Base-by-base conservation (phyloP, 139 green algal species). In the Tetraselmis chui region DNA sequence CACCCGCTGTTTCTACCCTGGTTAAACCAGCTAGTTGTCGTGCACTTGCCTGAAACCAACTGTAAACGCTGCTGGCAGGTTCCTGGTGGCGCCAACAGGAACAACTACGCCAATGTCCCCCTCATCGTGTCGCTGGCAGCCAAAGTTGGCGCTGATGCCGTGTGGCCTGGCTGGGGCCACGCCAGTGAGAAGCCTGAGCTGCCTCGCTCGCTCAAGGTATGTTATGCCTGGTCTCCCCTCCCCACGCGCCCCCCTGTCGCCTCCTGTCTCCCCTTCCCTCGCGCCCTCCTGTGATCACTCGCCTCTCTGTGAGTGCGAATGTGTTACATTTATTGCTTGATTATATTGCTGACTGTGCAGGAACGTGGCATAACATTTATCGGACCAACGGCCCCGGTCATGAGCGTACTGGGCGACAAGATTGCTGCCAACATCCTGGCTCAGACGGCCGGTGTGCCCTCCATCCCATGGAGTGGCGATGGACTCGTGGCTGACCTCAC, bases 61-160 rank as follows among this genome's bases (percentile, higher is more conserved):
- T n/a, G n/a, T n/a, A n/a, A n/a, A n/a, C n/a, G n/a, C n/a, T n/a
- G n/a, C n/a, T n/a, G n/a, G n/a, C 45, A 67, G 45, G 45, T 67
- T 2, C 96, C 96, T 2, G 96, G 95, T 2, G 96, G 96, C 79
- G 93, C 89, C 81, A 99, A 98, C 91, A 94, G 94, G 87, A 99
- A 99, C 92, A 99, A 99, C 90, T 99, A 99, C 83, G 96, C 95
- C 82, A 99, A 99, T 59, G 95, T 98, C 78, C 87, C 87, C 81
- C 92, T 99, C 32, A 99, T 99, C 83, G 89, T 94, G 25, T 86
- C 93, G 79, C 84, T 93, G 30, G 95, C 95, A 0, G 89, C 93
- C 83, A 82, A 92, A 30, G 91, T 92, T 25, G 89, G 91, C 24
- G 95, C 97, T 67, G 96, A 99, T 83, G 96, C 96, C 1, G 96